Base-by-base conservation (phyloP, 768 basidiomycete species). In the Tylopilus sp. region DNA sequence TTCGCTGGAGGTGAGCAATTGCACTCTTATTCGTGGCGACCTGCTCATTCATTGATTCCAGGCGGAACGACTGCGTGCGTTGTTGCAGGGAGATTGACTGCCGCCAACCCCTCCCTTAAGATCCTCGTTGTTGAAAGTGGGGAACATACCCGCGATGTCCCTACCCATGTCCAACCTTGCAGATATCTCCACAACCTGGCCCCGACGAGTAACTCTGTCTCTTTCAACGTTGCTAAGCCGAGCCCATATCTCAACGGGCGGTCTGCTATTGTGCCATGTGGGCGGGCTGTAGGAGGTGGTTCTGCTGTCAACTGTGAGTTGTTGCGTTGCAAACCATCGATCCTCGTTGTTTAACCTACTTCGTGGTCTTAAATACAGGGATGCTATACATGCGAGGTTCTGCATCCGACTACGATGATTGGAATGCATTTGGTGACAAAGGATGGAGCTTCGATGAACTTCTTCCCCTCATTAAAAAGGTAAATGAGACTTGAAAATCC, bases 321-420 rank as follows among this genome's bases (percentile, higher is more conserved):
- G 7, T 22, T n/a, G n/a, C n/a, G n/a, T n/a, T n/a, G n/a, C n/a
- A n/a, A 9, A 14, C 5, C 16, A 16, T 4, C 14, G 4, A 12
- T n/a, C n/a, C n/a, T 11, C 24, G 2, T 11, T 9, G 30, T 17
- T 33, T 30, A 6, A 31, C 10, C 10, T 28, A 6, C 11, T 10
- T 10, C 2, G 10, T 37, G 9, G n/a, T 21, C 11, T 21, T 37
- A 4, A 21, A 19, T 44, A 8, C 14, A 66, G 76, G 70, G 60
- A 74, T 75, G 63, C 74, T 80, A 73, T 86, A 85, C 55, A 79
- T 76, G 1, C 77, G 85, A 24, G 78, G 82, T 14, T 66, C 80
- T 9, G 78, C 81, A 2, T 85, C 83, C 0, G 86, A 87, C 61
- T 85, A 80, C 44, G 82, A 87, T 56, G 80, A 81, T 45, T 86